phyloP scores from a whole-genome alignment of 768 basidiomycete genomes.

The Dioszegia aurantiaca region DNA sequence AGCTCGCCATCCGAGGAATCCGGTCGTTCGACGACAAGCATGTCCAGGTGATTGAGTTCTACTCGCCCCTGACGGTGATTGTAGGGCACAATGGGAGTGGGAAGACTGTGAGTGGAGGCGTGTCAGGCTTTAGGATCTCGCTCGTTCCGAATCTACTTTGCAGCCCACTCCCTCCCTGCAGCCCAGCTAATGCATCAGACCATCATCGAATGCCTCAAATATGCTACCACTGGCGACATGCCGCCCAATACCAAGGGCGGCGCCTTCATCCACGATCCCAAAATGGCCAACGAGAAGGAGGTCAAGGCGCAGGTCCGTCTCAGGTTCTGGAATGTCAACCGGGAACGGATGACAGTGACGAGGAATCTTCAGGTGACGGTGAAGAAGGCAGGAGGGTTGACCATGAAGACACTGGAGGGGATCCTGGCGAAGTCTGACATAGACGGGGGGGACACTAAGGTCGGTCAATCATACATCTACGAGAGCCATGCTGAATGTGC shows the following conservation, averaged over 20 bases:
- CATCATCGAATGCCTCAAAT: conserved; percentile 98
- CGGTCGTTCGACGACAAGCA: conserved; percentile 96
- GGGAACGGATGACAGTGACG: conserved; percentile 82
- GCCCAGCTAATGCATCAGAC: conserved; percentile 56
- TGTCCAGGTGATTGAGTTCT: conserved; percentile 91
- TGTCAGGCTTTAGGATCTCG: background rate
- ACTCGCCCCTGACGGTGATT: conserved; percentile 94
- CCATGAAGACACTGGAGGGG: conserved; percentile 97
- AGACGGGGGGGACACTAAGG: conserved; percentile 71
- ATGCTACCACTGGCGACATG: conserved; percentile 96
- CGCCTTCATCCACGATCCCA: conserved; percentile 98
- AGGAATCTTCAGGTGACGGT: conserved; percentile 87
- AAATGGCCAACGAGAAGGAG: conserved; percentile 98
- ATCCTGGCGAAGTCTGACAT: conserved; percentile 72
- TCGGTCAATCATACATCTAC: conserved; percentile 49
- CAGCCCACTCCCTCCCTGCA: too few relatives aligned
- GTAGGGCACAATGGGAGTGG: conserved; percentile 98
- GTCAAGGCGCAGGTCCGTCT: conserved; percentile 98
- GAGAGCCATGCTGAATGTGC: conserved; percentile 9
- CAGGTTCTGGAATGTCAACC: conserved; percentile 83
- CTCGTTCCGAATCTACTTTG: too few relatives aligned
- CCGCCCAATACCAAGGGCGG: conserved; percentile 96
- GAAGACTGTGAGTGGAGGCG: conserved; percentile 63
- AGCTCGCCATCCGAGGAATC: conserved; percentile 86
- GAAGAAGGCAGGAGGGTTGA: conserved; percentile 81